Conservation (phyloP, 176 grass and related monocot species). For the Puya raimondii region DNA sequence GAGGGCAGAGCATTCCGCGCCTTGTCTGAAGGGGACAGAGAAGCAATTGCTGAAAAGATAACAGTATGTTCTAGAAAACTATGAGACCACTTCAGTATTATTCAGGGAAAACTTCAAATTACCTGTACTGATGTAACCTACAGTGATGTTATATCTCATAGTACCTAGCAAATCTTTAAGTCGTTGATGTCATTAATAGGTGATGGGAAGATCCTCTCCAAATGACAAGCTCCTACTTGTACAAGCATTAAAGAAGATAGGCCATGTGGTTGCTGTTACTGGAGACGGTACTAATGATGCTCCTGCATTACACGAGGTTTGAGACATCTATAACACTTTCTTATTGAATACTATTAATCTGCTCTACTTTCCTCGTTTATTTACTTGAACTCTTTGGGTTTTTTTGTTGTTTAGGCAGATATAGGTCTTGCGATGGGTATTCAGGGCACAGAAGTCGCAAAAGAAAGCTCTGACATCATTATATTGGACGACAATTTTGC, state of each 20-base stretch:
- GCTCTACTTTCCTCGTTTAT: not conserved
- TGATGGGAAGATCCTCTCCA: conserved; percentile 95
- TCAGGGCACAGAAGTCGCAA: conserved; percentile 96
- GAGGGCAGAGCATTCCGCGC: conserved; percentile 79
- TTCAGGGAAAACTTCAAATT: not conserved
- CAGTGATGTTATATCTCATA: not conserved
- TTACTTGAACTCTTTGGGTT: not conserved
- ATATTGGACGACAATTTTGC: conserved; percentile 97
- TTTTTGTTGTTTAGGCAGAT: conserved; percentile 57
- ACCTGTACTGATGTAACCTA: too few relatives aligned
- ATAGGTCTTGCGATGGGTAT: conserved; percentile 99
- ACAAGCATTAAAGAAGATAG: conserved; percentile 70
- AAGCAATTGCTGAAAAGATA: conserved; percentile 41
- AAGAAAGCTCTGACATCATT: conserved; percentile 98
- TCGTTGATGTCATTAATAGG: conserved; percentile 26
- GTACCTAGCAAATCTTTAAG: not conserved
- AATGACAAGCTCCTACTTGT: conserved; percentile 91
- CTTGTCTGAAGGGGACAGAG: conserved; percentile 36
- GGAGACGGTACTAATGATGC: conserved; percentile 97
- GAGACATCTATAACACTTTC: not conserved
- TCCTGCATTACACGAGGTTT: conserved; percentile 87
- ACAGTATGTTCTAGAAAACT: conserved; percentile 33
- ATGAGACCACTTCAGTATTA: not conserved
- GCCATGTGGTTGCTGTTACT: conserved; percentile 86
- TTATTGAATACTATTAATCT: not conserved